These are phyloP conservation scores for Lactarius trivialis DNA, from an alignment of 768 basidiomycete species.

Conservation along the genomic window DNA sequence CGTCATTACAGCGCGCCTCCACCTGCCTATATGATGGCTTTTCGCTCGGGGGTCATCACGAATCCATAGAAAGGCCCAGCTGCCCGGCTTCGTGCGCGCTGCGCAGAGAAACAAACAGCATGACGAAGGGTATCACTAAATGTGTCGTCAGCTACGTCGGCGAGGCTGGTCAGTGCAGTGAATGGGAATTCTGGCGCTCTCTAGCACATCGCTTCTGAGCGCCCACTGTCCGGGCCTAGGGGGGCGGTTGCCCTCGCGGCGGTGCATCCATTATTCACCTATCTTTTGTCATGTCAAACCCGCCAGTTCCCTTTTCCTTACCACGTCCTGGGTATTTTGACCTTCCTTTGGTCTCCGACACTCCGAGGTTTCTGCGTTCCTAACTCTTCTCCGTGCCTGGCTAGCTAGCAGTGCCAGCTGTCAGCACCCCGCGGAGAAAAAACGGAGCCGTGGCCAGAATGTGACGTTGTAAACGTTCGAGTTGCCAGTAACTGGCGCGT, in stretches of 20 bases:
- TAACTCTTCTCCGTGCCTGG: not conserved
- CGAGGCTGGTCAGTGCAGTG: constrained; percentile 63
- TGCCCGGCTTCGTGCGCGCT: constrained; percentile 44
- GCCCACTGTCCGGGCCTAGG: constrained; percentile 35
- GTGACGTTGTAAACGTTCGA: constrained; percentile 55
- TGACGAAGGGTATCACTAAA: constrained; percentile 53
- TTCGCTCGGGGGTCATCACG: constrained; percentile 52
- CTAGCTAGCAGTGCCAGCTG: not conserved
- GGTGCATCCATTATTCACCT: constrained; percentile 57
- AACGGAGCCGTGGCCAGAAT: constrained; percentile 47
- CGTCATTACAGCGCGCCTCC: constrained; percentile 41
- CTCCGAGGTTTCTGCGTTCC: constrained; percentile 47
- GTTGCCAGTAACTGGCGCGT: constrained; percentile 32
- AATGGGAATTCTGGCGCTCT: constrained; percentile 58
- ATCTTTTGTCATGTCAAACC: constrained; percentile 51
- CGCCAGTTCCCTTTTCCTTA: constrained; percentile 18
- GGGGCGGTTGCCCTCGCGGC: constrained; percentile 42
- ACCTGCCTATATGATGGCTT: constrained; percentile 52
- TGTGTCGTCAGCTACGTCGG: constrained; percentile 52
- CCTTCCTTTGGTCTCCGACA: constrained; percentile 47
- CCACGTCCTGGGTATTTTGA: not conserved
- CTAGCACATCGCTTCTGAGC: constrained; percentile 42
- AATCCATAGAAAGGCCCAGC: constrained; percentile 66
- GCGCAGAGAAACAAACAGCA: constrained; percentile 58
- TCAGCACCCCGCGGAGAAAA: constrained; percentile 44